phyloP scores from a whole-genome alignment of 805 yeast genomes.

The Yarrowia bubula region DNA sequence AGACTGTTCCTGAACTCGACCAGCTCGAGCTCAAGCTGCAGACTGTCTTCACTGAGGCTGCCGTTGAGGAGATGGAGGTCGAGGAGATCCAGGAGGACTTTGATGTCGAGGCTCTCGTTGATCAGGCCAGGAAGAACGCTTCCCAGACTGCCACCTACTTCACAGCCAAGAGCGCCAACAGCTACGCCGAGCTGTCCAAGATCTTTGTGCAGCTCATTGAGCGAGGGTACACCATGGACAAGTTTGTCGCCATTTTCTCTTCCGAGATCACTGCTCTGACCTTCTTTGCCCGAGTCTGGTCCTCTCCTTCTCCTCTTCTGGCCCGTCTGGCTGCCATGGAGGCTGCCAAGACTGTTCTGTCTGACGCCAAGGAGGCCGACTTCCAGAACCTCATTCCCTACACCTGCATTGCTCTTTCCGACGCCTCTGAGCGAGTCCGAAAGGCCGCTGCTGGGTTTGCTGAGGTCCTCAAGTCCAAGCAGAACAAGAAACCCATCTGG shows the following conservation, averaged over 20 bases:
- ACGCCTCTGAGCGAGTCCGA: constrained; percentile 39
- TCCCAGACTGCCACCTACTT: constrained; percentile 15
- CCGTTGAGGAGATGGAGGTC: constrained; percentile 24
- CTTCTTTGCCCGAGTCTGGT: constrained; percentile 41
- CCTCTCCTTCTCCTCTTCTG: constrained; percentile 39
- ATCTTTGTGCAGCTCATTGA: constrained; percentile 19
- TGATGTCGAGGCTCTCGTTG: constrained; percentile 3
- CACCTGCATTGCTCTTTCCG: constrained; percentile 39
- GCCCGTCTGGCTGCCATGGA: constrained; percentile 41
- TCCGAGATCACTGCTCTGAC: constrained; percentile 35
- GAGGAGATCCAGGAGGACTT: constrained; percentile 21
- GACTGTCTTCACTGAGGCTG: constrained; percentile 27
- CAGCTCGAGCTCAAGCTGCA: constrained; percentile 31
- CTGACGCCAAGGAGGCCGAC: constrained; percentile 32
- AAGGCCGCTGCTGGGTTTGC: constrained; percentile 35
- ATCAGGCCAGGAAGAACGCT: constrained; percentile 17
- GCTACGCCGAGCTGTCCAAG: constrained; percentile 10
- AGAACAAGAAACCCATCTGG: constrained; percentile 31
- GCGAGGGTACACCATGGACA: constrained; percentile 9
- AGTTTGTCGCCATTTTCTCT: background rate
- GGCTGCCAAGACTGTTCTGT: constrained; percentile 28
- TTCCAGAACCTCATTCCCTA: constrained; percentile 40
- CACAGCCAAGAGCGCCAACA: background rate
- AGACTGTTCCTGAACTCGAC: constrained; percentile 30
- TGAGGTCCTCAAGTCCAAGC: constrained; percentile 33